Evolutionary conservation across 441 rosid species (phyloP).

Genomic region (Mallotus repandus): DNA sequence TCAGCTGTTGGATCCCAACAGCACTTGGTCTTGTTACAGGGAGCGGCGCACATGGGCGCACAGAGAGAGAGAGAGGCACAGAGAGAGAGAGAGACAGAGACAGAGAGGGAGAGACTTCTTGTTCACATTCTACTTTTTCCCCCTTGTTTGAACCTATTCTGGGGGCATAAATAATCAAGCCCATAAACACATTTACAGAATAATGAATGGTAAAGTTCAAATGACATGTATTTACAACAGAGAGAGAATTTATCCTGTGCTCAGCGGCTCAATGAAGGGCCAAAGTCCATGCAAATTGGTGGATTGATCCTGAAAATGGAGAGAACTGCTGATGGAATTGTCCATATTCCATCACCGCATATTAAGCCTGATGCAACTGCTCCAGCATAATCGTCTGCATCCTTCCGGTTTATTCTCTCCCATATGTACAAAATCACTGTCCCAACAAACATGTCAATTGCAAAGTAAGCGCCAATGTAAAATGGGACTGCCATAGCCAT

Average conservation of each 20-base stretch:
- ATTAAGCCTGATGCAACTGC: conserved; percentile 85
- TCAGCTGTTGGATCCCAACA: no score
- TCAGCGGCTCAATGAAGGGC: conserved; percentile 50
- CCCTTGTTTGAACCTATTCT: not conserved
- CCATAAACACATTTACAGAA: conserved; percentile 24
- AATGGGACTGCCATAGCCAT: conserved; percentile 91
- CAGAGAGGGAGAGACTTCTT: not conserved
- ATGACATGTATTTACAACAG: conserved; percentile 14
- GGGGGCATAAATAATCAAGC: not conserved
- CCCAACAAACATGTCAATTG: conserved; percentile 84
- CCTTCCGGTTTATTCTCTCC: conserved; percentile 69
- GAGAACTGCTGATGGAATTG: conserved; percentile 72
- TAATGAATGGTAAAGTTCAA: conserved; percentile 13
- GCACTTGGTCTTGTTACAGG: no score
- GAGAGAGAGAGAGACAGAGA: no score
- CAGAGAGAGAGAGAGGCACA: no score
- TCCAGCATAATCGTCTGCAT: conserved; percentile 64
- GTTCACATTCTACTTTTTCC: not conserved
- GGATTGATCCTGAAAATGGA: conserved; percentile 81
- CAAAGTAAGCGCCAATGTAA: conserved; percentile 91
- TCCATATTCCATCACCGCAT: conserved; percentile 88
- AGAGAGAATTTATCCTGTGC: conserved; percentile 1
- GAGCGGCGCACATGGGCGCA: not conserved
- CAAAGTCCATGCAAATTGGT: conserved; percentile 86
- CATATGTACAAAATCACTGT: conserved; percentile 67